Percentiles rank a stretch among this genome's conserved stretches.
These are phyloP conservation scores for Blastobotrys mokoenaii DNA, from an alignment of 805 yeast genomes.

Conservation along the genomic window DNA sequence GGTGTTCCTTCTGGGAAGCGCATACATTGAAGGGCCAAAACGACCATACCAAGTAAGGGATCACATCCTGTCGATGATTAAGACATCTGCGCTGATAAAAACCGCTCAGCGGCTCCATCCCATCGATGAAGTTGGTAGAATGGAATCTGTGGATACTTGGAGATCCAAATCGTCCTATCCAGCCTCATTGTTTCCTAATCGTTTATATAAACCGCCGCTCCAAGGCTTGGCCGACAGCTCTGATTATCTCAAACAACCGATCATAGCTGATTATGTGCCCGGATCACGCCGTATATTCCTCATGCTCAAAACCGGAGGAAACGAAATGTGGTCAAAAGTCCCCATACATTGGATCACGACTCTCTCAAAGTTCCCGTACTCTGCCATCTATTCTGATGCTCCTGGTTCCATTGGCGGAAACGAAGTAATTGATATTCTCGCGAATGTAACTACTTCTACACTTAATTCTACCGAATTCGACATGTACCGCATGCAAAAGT, in stretches of 20 bases:
- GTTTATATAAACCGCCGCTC: background rate
- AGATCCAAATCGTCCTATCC: background rate
- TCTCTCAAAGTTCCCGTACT: constrained; percentile 24
- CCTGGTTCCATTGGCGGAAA: constrained; percentile 26
- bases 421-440: constrained; percentile 26
- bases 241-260: constrained; percentile 18
- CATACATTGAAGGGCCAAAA: no score
- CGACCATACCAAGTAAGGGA: no score
- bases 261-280: constrained; percentile 20
- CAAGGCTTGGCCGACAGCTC: constrained; percentile 2
- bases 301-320: constrained; percentile 31
- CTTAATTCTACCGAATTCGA: constrained; percentile 13
- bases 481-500: constrained; percentile 22
- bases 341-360: constrained; percentile 30
- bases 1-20: no score
- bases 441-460: constrained; percentile 17
- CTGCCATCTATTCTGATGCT: constrained; percentile 28
- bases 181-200: background rate
- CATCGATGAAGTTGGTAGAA: no score
- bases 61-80: no score
- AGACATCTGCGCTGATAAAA: no score
- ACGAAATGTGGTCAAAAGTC: constrained; percentile 28
- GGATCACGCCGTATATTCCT: constrained; percentile 22
- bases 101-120: no score
- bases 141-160: background rate